Evolutionary conservation across 345 rosid genomes (phyloP).

Genomic region (Rhodomyrtus tomentosa): DNA sequence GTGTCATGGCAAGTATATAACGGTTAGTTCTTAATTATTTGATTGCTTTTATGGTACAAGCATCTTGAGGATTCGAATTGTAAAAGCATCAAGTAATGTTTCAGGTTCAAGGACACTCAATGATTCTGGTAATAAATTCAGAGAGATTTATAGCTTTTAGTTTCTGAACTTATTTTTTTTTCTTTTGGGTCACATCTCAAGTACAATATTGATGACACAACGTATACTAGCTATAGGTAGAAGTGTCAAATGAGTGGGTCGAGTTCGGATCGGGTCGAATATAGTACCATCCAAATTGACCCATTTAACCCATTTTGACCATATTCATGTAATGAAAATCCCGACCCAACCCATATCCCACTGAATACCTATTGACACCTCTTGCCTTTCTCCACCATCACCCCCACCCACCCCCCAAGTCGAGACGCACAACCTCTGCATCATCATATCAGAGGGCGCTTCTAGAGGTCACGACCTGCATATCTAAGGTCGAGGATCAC

Average conservation of each 20-base stretch:
- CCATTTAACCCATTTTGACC: too few species aligned
- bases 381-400: too few species aligned
- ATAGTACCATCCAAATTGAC: too few species aligned
- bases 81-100: not conserved
- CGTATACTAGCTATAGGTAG: not conserved
- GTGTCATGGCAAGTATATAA: not conserved
- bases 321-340: too few species aligned
- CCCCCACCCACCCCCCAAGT: too few species aligned
- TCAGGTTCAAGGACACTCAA: not conserved
- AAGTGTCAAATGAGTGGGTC: too few species aligned
- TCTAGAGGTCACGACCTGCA: too few species aligned
- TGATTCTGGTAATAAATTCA: not conserved
- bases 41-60: not conserved
- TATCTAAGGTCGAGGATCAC: too few species aligned
- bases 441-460: not conserved
- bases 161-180: not conserved
- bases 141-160: not conserved
- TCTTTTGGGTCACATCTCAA: not conserved
- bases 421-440: not conserved
- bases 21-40: not conserved
- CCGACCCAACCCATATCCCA: too few species aligned
- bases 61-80: not conserved
- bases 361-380: too few species aligned
- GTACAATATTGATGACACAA: not conserved
- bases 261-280: too few species aligned